Evolutionary conservation across 345 rosid species (phyloP), one percentile per base, ranked within the genome.

Genomic region (Salix dunnii): DNA sequence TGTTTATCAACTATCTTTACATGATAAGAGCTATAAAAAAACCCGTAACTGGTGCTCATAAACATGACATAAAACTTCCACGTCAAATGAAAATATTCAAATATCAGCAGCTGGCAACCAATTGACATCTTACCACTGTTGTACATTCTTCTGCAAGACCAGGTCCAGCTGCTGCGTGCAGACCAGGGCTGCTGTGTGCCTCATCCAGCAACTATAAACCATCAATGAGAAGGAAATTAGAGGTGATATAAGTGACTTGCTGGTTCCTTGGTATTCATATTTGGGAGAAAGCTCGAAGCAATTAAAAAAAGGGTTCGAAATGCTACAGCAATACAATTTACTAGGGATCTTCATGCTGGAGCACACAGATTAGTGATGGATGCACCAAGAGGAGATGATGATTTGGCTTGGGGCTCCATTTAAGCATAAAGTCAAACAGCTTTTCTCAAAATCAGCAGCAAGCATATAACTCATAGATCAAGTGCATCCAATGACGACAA

Each of bases 81-180:
- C 25, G 5, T 60, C 68, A 74, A 60, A 69, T 58, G 68, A 48
- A 71, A 71, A 38, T 17, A n/a, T 68, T 64, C 53, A n/a, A 33
- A 53, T 16, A 77, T 77, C 17, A 69, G 21, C 20, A 65, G 21
- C 23, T 6, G 73, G 68, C 53, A 71, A 53, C 31, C 31, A 70
- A 67, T 42, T 33, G 7, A 64, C 71, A 77, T 20, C 30, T 72
- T 87, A 93, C 99, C 97, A 93, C 76, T 14, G 91, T 84, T 70
- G 94, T 88, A 67, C 98, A 96, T 79, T 96, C 98, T 84, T 96
- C 99, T 46, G 92, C 93, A 76, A 96, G 98, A 78, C 92, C 92
- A 81, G 97, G 91, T 73, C 99, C 99, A 86, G 99, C 98, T 74
- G 98, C 94, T 3, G 87, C 93, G 81, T 93, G 97, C 85, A 96